Conservation (phyloP, 192 early-diverging fungal species). For the Neocallimastix lanati region DNA sequence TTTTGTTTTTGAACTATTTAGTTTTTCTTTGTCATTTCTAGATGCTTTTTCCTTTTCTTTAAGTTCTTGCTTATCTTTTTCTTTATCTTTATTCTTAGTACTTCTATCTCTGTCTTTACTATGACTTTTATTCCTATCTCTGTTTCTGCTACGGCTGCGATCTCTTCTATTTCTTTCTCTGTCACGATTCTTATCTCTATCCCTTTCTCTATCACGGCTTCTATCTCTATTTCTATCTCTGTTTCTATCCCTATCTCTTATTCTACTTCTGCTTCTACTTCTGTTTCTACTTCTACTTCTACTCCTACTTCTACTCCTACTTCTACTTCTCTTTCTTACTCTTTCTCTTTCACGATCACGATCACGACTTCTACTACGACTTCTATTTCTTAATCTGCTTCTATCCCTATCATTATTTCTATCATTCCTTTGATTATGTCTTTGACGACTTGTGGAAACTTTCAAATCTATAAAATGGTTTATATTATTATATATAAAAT, state of each 20-base stretch:
- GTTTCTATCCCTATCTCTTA: not conserved
- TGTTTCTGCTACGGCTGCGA: not conserved
- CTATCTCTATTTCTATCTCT: not conserved
- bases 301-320: not conserved
- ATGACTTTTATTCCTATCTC: not conserved
- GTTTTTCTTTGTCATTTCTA: not conserved
- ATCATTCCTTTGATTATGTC: not conserved
- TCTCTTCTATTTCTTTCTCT: not conserved
- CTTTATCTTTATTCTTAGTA: not conserved
- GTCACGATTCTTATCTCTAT: not conserved
- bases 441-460: not conserved
- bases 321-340: not conserved
- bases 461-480: not conserved
- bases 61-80: too few species aligned
- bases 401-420: not conserved
- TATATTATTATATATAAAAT: too few species aligned
- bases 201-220: too few species aligned
- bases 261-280: not conserved
- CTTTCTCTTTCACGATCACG: not conserved
- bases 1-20: not conserved
- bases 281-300: not conserved
- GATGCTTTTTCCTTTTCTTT: not conserved
- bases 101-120: not conserved
- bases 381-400: not conserved
- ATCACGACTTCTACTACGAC: not conserved